A percentile compares a stretch with the other conserved stretches of the same genome.
These are phyloP conservation scores for Thalassiosira ordinaria DNA, from an alignment of 352 stramenopile genomes.

Conservation along the genomic window DNA sequence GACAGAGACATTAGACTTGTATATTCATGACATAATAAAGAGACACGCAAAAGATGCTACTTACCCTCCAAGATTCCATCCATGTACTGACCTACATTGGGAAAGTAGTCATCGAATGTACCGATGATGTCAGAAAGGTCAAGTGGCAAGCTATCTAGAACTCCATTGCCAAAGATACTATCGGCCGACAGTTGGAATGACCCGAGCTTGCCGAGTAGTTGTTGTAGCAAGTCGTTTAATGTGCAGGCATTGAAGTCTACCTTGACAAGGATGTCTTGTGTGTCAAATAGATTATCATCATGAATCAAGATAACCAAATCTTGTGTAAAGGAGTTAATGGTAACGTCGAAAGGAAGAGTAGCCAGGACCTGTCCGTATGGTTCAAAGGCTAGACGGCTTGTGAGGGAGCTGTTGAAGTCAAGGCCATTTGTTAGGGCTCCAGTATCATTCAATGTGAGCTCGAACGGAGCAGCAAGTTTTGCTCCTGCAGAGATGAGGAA, in stretches of 20 bases:
- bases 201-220: constrained; percentile 38
- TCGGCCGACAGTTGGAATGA: constrained; percentile 27
- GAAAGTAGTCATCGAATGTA: constrained; percentile 32
- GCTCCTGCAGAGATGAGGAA: constrained; percentile 24
- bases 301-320: constrained; percentile 27
- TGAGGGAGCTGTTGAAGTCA: constrained; percentile 14
- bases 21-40: too few relatives aligned
- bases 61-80: constrained; percentile 37
- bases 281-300: constrained; percentile 46
- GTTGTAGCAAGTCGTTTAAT: constrained; percentile 17
- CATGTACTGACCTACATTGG: constrained; percentile 26
- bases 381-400: constrained; percentile 24
- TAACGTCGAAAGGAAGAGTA: constrained; percentile 24
- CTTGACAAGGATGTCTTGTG: constrained; percentile 4
- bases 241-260: constrained; percentile 43
- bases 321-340: constrained; percentile 11
- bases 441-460: constrained; percentile 1
- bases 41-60: not conserved
- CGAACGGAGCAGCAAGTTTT: constrained; percentile 19
- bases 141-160: not conserved
- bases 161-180: constrained; percentile 20
- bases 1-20: too few relatives aligned
- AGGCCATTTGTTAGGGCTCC: constrained; percentile 18
- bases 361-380: constrained; percentile 26
- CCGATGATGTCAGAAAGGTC: not conserved